These are phyloP conservation scores for Tricladium varicosporioides DNA, from an alignment of 2,329 filamentous ascomycete genomes.

Conservation along the genomic window DNA sequence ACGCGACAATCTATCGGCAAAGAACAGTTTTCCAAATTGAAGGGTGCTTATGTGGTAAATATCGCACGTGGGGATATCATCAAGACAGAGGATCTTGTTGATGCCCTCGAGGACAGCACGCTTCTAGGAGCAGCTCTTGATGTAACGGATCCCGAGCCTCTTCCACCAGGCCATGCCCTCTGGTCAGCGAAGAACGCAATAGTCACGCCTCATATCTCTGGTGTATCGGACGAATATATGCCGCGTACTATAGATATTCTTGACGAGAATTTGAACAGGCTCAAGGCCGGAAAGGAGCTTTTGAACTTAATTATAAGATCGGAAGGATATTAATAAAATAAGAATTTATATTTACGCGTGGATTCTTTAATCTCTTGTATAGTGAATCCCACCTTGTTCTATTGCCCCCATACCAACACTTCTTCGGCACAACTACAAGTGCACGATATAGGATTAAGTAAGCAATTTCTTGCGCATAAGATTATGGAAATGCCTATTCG, in stretches of 20 bases:
- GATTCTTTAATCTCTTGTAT: too few relatives aligned
- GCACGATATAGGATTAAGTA: too few relatives aligned
- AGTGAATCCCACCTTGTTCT: too few relatives aligned
- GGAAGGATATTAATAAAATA: too few relatives aligned
- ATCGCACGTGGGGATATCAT: slow-evolving; percentile 60
- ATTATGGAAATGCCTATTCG: too few relatives aligned
- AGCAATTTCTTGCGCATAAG: too few relatives aligned
- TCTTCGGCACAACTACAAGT: too few relatives aligned
- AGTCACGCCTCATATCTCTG: slow-evolving; percentile 51
- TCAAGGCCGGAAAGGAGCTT: background rate
- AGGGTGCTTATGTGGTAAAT: slow-evolving; percentile 59
- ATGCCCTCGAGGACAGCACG: slow-evolving; percentile 47
- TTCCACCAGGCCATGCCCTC: slow-evolving; percentile 64
- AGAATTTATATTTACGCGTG: too few relatives aligned
- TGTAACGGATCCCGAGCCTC: slow-evolving; percentile 79
- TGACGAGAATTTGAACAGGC: background rate
- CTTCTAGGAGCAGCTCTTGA: slow-evolving; percentile 64
- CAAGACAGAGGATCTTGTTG: slow-evolving; percentile 54
- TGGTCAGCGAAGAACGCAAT: slow-evolving; percentile 70
- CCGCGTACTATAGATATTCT: background rate
- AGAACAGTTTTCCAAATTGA: slow-evolving; percentile 48
- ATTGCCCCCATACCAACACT: too few relatives aligned
- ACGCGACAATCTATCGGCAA: slow-evolving; percentile 49
- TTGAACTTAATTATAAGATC: background rate
- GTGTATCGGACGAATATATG: background rate